Conservation (phyloP, 306 rosid genomes). For the Mucuna pruriens region DNA sequence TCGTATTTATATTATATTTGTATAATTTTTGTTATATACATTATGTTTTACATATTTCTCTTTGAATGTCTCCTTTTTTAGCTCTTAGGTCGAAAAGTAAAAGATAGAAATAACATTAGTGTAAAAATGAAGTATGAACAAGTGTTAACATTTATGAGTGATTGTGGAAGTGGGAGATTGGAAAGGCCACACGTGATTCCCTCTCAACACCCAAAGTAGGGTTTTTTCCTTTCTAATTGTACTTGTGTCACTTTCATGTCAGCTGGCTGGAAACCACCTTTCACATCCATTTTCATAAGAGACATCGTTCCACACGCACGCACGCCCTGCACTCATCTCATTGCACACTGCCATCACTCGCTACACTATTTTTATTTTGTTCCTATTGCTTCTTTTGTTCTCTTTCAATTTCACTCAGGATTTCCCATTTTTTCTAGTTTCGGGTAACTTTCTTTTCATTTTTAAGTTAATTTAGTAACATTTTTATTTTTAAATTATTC, state of each 20-base stretch:
- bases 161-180: background rate
- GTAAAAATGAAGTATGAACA: too few relatives aligned
- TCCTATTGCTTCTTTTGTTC: background rate
- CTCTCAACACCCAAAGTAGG: background rate
- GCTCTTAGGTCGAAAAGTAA: too few relatives aligned
- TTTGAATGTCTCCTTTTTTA: too few relatives aligned
- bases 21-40: too few relatives aligned
- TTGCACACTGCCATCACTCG: too few relatives aligned
- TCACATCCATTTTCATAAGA: background rate
- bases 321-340: background rate
- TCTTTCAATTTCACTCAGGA: background rate
- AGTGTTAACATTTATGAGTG: background rate
- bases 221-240: background rate
- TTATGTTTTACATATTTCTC: too few relatives aligned
- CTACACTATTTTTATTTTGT: background rate
- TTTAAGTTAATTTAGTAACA: too few relatives aligned
- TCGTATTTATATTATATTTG: too few relatives aligned
- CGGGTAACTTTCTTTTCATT: too few relatives aligned
- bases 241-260: constrained; percentile 50
- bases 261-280: constrained; percentile 51
- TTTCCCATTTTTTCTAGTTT: background rate
- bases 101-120: too few relatives aligned
- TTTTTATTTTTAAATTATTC: too few relatives aligned
- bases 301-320: background rate
- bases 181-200: background rate